Conservation (phyloP, 169 alveolate species). For the Plasmodium gonderi region DNA sequence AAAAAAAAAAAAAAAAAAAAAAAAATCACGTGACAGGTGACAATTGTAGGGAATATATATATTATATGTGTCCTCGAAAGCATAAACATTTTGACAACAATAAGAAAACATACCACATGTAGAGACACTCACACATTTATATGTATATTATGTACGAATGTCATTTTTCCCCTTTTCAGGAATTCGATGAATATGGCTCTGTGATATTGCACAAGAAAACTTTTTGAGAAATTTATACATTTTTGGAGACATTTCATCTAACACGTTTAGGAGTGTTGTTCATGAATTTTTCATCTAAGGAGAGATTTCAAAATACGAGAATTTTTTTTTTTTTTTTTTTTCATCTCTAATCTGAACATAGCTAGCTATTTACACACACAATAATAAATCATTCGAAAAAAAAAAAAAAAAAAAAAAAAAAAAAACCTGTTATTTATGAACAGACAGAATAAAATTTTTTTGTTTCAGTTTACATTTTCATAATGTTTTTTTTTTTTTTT, state of each 20-base stretch:
- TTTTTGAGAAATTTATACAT: no score
- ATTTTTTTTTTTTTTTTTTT: not conserved
- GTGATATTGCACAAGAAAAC: constrained; percentile 59
- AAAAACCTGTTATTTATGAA: not conserved
- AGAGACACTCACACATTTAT: not conserved
- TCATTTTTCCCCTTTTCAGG: not conserved
- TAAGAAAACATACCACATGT: not conserved
- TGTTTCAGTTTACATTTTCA: not conserved
- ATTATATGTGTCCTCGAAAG: not conserved
- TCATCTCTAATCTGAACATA: not conserved
- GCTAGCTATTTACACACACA: not conserved
- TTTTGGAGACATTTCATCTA: no score
- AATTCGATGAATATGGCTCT: constrained; percentile 69
- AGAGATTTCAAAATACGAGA: not conserved
- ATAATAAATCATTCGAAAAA: not conserved
- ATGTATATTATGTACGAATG: not conserved
- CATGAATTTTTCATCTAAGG: not conserved
- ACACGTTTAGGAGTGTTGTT: not conserved
- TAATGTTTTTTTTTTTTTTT: not conserved
- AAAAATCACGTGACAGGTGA: no score
- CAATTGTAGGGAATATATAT: no score
- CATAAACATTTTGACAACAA: not conserved
- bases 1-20: not conserved
- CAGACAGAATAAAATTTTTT: not conserved
- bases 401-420: constrained; percentile 1